phyloP scores from a whole-genome alignment of 2,329 filamentous ascomycete genomes.

The Xylariales sp. region DNA sequence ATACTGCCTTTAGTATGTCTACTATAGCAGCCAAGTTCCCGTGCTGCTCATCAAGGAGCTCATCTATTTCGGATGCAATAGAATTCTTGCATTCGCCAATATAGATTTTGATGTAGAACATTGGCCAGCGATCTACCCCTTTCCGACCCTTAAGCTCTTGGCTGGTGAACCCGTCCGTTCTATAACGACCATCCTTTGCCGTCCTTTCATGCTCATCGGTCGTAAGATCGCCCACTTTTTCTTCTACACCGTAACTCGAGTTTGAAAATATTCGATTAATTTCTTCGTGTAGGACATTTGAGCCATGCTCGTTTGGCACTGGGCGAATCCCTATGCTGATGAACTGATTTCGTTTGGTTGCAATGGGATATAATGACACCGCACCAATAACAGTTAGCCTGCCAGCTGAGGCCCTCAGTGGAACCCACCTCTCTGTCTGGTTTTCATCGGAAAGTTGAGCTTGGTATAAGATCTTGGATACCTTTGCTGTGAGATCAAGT shows the following conservation, averaged over 20 bases:
- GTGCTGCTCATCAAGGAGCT: slow-evolving; percentile 59
- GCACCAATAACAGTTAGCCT: slow-evolving; percentile 74
- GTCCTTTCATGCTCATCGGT: slow-evolving; percentile 46
- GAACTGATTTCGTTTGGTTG: slow-evolving; percentile 81
- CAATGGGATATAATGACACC: slow-evolving; percentile 76
- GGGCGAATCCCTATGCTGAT: slow-evolving; percentile 81
- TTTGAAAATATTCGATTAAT: slow-evolving; percentile 80
- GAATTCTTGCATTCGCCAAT: slow-evolving; percentile 42
- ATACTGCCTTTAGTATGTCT: slow-evolving; percentile 74
- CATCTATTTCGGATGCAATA: slow-evolving; percentile 46
- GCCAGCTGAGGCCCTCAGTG: slow-evolving; percentile 73
- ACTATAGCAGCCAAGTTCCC: slow-evolving; percentile 66
- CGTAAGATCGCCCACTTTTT: slow-evolving; percentile 57
- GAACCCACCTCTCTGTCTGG: slow-evolving; percentile 72
- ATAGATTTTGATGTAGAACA: slow-evolving; percentile 83
- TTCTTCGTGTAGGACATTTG: slow-evolving; percentile 78
- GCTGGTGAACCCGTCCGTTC: slow-evolving; percentile 60
- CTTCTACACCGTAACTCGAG: slow-evolving; percentile 79
- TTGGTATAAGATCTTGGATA: slow-evolving; percentile 71
- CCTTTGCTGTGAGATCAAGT: slow-evolving; percentile 40
- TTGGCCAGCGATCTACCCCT: slow-evolving; percentile 83
- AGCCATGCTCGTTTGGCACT: slow-evolving; percentile 64
- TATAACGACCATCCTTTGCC: slow-evolving; percentile 48
- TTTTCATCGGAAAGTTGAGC: slow-evolving; percentile 69
- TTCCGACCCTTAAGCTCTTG: slow-evolving; percentile 69